phyloP scores from a whole-genome alignment of 2,329 filamentous ascomycete species.

The Paecilomyces dactylethromorphus region DNA sequence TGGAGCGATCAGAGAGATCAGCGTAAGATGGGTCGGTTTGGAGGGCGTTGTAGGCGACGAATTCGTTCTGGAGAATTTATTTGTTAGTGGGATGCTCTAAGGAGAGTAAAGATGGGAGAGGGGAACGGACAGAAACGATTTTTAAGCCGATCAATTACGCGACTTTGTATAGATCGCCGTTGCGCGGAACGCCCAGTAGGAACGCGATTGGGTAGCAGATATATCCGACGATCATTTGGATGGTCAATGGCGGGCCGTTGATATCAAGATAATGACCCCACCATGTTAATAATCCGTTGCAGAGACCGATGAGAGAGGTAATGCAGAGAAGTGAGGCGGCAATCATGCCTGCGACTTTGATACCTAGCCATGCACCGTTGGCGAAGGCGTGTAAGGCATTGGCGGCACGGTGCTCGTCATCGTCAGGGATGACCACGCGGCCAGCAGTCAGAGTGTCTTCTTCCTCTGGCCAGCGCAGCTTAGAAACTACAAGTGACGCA shows the following conservation, averaged over 20 bases:
- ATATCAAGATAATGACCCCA: slow-evolving; percentile 75
- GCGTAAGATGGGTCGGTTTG: slow-evolving; percentile 47
- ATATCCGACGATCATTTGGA: slow-evolving; percentile 72
- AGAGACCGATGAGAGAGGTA: slow-evolving; percentile 66
- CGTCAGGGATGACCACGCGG: slow-evolving; percentile 71
- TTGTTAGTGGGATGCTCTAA: background rate
- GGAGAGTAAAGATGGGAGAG: slow-evolving; percentile 8
- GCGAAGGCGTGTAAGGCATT: slow-evolving; percentile 82
- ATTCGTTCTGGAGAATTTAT: slow-evolving; percentile 59
- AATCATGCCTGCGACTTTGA: slow-evolving; percentile 84
- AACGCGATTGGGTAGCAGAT: slow-evolving; percentile 72
- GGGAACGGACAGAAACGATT: slow-evolving; percentile 59
- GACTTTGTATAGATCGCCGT: slow-evolving; percentile 62
- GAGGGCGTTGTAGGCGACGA: slow-evolving; percentile 62
- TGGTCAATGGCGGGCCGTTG: slow-evolving; percentile 60
- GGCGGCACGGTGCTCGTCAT: slow-evolving; percentile 62
- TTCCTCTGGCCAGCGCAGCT: slow-evolving; percentile 81
- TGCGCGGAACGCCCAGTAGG: slow-evolving; percentile 69
- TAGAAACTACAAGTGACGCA: slow-evolving; percentile 80
- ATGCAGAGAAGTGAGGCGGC: slow-evolving; percentile 74
- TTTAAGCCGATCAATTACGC: slow-evolving; percentile 76
- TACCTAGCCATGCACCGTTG: slow-evolving; percentile 75
- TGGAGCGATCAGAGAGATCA: slow-evolving; percentile 60
- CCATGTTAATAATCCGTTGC: slow-evolving; percentile 75
- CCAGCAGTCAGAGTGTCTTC: slow-evolving; percentile 81